Percentiles rank a stretch among this genome's conserved stretches.
These are phyloP conservation scores for Achaetomium macrosporum DNA, from an alignment of 2,329 filamentous ascomycete species.

Conservation along the genomic window DNA sequence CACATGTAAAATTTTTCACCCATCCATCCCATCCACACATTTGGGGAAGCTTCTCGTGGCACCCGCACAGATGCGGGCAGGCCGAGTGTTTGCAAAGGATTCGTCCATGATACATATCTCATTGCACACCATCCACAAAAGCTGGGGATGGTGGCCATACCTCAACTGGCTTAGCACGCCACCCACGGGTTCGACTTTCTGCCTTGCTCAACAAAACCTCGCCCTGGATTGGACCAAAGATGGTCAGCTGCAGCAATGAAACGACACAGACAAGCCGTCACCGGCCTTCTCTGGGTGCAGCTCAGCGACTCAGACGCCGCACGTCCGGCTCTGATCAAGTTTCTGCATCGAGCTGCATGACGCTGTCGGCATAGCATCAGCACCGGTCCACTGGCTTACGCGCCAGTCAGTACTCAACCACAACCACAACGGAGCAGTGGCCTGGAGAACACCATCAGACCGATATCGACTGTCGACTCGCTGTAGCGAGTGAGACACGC, in stretches of 20 bases:
- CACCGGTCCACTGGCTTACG: too few species aligned
- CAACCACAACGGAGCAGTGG: too few species aligned
- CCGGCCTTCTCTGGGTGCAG: background rate
- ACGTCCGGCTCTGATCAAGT: background rate
- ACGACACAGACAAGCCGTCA: background rate
- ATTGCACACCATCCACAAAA: background rate
- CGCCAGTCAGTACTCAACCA: too few species aligned
- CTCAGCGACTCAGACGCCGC: conserved; percentile 1
- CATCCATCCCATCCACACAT: conserved; percentile 13
- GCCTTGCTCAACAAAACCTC: conserved; percentile 1
- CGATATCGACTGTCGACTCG: too few species aligned
- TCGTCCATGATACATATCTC: conserved; percentile 4
- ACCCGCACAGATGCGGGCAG: conserved; percentile 14
- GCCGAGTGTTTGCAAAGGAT: conserved; percentile 8
- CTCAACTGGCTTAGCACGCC: conserved; percentile 12
- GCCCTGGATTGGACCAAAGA: conserved; percentile 13
- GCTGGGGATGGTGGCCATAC: conserved; percentile 1
- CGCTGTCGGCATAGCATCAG: too few species aligned
- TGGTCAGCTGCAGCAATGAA: conserved; percentile 13
- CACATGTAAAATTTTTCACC: conserved; percentile 14
- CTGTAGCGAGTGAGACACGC: too few species aligned
- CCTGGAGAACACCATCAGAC: too few species aligned
- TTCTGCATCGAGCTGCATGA: background rate
- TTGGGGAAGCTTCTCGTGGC: background rate
- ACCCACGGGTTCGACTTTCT: background rate